Conservation (phyloP, 2,329 filamentous ascomycete species). For the Biscogniauxia marginata region DNA sequence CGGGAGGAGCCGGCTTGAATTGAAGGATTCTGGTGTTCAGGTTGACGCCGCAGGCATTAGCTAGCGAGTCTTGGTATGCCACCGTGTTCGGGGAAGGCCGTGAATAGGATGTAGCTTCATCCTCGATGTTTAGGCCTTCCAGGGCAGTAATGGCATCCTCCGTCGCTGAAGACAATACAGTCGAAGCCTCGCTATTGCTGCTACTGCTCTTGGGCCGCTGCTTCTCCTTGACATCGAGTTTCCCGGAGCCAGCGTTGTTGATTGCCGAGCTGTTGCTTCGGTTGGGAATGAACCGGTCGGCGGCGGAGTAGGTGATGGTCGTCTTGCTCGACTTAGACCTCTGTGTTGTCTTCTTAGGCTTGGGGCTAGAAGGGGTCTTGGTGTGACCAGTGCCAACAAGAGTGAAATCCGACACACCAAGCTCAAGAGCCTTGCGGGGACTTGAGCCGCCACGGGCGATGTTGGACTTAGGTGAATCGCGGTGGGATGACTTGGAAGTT, state of each 20-base stretch:
- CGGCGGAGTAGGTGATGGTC: constrained; percentile 74
- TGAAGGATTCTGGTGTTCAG: constrained; percentile 94
- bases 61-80: constrained; percentile 89
- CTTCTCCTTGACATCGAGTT: constrained; percentile 71
- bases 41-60: constrained; percentile 86
- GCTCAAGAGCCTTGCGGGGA: constrained; percentile 79
- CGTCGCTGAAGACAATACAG: constrained; percentile 73
- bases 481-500: constrained; percentile 63
- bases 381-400: constrained; percentile 75
- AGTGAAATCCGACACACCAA: constrained; percentile 89
- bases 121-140: constrained; percentile 72
- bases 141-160: constrained; percentile 79
- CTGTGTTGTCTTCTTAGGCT: constrained; percentile 55
- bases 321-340: constrained; percentile 66
- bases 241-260: constrained; percentile 75
- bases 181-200: constrained; percentile 67
- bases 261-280: constrained; percentile 86
- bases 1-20: constrained; percentile 97
- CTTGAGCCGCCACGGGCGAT: constrained; percentile 74
- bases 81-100: constrained; percentile 83
- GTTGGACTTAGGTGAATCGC: constrained; percentile 95
- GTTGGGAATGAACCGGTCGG: constrained; percentile 96
- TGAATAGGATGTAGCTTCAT: constrained; percentile 67
- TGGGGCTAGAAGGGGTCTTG: constrained; percentile 55
- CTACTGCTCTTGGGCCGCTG: constrained; percentile 72